These are phyloP conservation scores for Thermomucor indicae-seudaticae DNA, from an alignment of 371 early-diverging fungal genomes.

Conservation along the genomic window DNA sequence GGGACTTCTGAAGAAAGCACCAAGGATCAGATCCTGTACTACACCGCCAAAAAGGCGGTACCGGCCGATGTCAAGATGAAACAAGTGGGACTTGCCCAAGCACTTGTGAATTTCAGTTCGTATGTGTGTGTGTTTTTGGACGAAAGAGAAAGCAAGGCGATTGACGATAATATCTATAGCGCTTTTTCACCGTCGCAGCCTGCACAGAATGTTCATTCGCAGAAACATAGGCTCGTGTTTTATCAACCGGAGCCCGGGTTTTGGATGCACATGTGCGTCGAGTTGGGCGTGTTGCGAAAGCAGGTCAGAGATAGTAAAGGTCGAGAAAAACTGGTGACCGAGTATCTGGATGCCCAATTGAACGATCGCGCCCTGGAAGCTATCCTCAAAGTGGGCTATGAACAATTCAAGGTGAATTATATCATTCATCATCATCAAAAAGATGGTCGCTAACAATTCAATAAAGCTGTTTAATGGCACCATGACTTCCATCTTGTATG, in stretches of 20 bases:
- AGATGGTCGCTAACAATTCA: neutral
- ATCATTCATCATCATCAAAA: constrained; percentile 11
- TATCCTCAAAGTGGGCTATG: constrained; percentile 54
- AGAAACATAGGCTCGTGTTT: constrained; percentile 67
- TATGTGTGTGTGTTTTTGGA: constrained; percentile 21
- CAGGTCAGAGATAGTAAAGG: constrained; percentile 55
- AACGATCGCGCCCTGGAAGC: constrained; percentile 53
- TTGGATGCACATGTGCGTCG: constrained; percentile 74
- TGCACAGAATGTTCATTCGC: constrained; percentile 68
- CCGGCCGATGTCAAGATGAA: constrained; percentile 77
- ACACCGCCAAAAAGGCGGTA: constrained; percentile 65
- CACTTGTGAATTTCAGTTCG: constrained; percentile 75
- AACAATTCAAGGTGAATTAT: constrained; percentile 55
- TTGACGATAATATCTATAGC: constrained; percentile 37
- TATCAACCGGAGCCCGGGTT: constrained; percentile 69
- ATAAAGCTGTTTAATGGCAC: constrained; percentile 42
- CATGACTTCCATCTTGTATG: constrained; percentile 28
- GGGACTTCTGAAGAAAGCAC: constrained; percentile 66
- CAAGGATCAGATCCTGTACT: constrained; percentile 77
- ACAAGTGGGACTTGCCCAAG: constrained; percentile 81
- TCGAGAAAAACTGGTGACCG: constrained; percentile 50
- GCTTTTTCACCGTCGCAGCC: constrained; percentile 62
- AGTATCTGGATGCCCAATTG: constrained; percentile 57
- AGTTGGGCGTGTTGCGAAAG: constrained; percentile 49
- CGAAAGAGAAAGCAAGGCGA: too few relatives aligned